Percentiles rank a stretch among this genome's conserved stretches.
Evolutionary conservation across 1,284 basidiomycete genomes (phyloP).

Genomic region (Chondrostereum purpureum): DNA sequence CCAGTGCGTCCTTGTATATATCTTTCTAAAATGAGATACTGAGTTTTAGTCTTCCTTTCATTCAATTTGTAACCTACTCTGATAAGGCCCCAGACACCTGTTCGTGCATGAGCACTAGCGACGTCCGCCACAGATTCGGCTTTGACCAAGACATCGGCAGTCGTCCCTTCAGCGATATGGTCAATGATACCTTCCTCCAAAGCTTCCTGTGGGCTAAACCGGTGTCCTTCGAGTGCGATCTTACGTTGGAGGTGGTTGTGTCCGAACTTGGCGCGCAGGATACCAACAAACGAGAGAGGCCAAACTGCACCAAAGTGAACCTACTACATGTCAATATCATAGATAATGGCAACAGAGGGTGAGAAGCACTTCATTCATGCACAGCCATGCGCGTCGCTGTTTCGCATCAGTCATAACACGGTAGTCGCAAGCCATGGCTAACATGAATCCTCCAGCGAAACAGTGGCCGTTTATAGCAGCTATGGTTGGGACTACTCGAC

Average conservation of each 20-base stretch:
- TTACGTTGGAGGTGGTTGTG: conserved; percentile 61
- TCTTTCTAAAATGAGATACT: conserved; percentile 24
- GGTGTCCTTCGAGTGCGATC: conserved; percentile 77
- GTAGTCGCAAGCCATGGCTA: conserved; percentile 83
- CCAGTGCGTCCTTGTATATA: conserved; percentile 40
- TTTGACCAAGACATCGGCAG: conserved; percentile 54
- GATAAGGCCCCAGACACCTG: conserved; percentile 63
- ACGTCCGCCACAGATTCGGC: conserved; percentile 53
- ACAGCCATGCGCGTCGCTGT: conserved; percentile 75
- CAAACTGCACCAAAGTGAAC: conserved; percentile 78
- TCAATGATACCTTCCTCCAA: conserved; percentile 68
- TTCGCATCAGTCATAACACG: conserved; percentile 82
- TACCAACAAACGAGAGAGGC: conserved; percentile 65
- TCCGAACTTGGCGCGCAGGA: conserved; percentile 65
- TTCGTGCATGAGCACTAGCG: conserved; percentile 39
- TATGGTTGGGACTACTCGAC: conserved; percentile 65
- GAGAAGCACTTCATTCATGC: conserved; percentile 81
- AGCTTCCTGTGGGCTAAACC: conserved; percentile 76
- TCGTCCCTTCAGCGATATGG: conserved; percentile 50
- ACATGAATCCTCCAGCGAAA: conserved; percentile 82
- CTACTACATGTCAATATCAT: conserved; percentile 29
- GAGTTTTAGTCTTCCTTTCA: not conserved
- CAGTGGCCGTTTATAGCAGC: conserved; percentile 90
- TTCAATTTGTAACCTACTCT: conserved; percentile 40
- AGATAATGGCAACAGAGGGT: conserved; percentile 12